Evolutionary conservation across 164 flowering plant species (phyloP).

Genomic region (Nymphaea thermarum): DNA sequence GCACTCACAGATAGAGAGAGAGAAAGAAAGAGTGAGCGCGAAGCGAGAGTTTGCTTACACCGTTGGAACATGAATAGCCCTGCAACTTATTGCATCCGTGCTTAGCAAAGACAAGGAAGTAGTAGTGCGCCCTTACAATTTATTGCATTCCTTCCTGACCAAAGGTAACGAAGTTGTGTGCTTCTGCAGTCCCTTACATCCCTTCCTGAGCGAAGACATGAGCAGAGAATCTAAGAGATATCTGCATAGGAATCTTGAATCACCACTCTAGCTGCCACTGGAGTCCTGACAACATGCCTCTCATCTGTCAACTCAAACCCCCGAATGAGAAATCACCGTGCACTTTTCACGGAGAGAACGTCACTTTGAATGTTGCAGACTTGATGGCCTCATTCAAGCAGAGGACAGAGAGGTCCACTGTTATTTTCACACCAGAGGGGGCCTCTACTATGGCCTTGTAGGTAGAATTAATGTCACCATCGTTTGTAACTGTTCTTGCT

Average conservation of each 20-base stretch:
- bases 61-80: no score
- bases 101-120: no score
- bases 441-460: neutral
- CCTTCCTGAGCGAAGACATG: no score
- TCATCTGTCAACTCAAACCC: conserved; percentile 36
- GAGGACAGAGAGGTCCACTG: neutral
- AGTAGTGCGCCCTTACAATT: no score
- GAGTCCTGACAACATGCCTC: conserved; percentile 32
- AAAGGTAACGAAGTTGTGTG: no score
- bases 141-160: no score
- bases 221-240: neutral
- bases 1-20: no score
- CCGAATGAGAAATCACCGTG: conserved; percentile 46
- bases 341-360: conserved; percentile 15
- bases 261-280: conserved; percentile 28
- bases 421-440: neutral
- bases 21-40: no score
- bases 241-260: conserved; percentile 16
- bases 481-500: conserved; percentile 2
- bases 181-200: no score
- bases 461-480: neutral
- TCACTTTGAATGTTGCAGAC: conserved; percentile 28
- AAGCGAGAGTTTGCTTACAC: no score
- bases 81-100: no score
- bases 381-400: conserved; percentile 12